A percentile compares a stretch with the other conserved stretches of the same genome.
These are phyloP conservation scores for Auriculariales sp. DNA, from an alignment of 768 basidiomycete genomes.

Conservation along the genomic window DNA sequence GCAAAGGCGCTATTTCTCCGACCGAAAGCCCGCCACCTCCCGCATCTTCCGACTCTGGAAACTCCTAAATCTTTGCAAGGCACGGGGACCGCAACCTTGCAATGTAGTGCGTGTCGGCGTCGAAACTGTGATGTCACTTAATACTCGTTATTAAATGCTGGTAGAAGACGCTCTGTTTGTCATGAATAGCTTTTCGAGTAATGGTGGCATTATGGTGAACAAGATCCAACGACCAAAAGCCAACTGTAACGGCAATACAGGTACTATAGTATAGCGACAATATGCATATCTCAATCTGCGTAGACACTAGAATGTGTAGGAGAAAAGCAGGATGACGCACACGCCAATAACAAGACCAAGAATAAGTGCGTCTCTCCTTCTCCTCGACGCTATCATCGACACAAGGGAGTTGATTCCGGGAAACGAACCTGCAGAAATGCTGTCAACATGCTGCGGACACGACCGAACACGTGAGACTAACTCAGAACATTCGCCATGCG, in stretches of 20 bases:
- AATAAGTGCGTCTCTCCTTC: slow-evolving; percentile 81
- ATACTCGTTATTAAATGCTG: no score
- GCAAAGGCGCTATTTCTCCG: no score
- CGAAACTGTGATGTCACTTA: no score
- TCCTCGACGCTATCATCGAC: slow-evolving; percentile 82
- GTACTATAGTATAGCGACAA: not conserved
- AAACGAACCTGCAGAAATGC: slow-evolving; percentile 49
- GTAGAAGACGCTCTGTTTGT: no score
- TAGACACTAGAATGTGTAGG: slow-evolving; percentile 24
- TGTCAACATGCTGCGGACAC: not conserved
- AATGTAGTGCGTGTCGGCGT: no score
- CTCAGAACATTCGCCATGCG: slow-evolving; percentile 76
- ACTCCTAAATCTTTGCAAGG: no score
- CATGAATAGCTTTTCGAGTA: no score
- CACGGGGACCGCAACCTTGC: no score
- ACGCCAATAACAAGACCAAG: slow-evolving; percentile 80
- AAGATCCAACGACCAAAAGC: no score
- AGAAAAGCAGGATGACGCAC: slow-evolving; percentile 50
- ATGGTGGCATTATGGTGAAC: no score
- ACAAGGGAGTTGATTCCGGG: slow-evolving; percentile 91
- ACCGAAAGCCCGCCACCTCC: no score
- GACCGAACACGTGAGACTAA: slow-evolving; percentile 23
- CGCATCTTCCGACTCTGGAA: no score
- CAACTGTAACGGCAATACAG: not conserved
- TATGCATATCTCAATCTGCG: not conserved